A percentile compares a stretch with the other conserved stretches of the same genome.
Evolutionary conservation across 1,284 basidiomycete genomes (phyloP).

Genomic region (Pascua guehoae): DNA sequence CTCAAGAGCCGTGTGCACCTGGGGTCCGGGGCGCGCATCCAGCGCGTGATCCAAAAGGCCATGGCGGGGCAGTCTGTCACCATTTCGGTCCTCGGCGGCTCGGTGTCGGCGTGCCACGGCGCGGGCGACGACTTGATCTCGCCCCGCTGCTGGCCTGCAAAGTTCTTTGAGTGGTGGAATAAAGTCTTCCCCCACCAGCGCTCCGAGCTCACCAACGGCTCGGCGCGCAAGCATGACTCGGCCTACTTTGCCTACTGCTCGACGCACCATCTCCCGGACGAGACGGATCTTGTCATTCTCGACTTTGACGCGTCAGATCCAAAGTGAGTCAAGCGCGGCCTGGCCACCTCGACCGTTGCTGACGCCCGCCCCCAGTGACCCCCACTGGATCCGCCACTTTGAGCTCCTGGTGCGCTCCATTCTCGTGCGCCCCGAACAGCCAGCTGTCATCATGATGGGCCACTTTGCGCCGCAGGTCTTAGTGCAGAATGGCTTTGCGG

Average conservation of each 20-base stretch:
- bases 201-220: constrained; percentile 93
- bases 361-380: constrained; percentile 54
- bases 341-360: background rate
- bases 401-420: constrained; percentile 86
- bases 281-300: constrained; percentile 85
- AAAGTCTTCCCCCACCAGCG: constrained; percentile 88
- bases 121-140: constrained; percentile 86
- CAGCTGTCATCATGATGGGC: constrained; percentile 83
- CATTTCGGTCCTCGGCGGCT: constrained; percentile 84
- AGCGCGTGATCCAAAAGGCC: constrained; percentile 77
- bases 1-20: constrained; percentile 74
- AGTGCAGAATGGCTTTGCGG: constrained; percentile 70
- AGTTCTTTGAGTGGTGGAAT: constrained; percentile 94
- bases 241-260: constrained; percentile 91
- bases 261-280: constrained; percentile 82
- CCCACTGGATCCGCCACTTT: constrained; percentile 71
- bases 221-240: constrained; percentile 80
- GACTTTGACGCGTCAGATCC: constrained; percentile 87
- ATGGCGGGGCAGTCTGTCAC: constrained; percentile 82
- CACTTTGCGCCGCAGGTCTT: constrained; percentile 85
- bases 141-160: constrained; percentile 79
- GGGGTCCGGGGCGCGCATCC: constrained; percentile 76
- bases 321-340: constrained; percentile 56
- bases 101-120: constrained; percentile 88
- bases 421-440: constrained; percentile 78